Percentiles rank a stretch among this genome's conserved stretches.
Evolutionary conservation across 169 alveolate species (phyloP).

Genomic region (Plasmodium blacklocki): DNA sequence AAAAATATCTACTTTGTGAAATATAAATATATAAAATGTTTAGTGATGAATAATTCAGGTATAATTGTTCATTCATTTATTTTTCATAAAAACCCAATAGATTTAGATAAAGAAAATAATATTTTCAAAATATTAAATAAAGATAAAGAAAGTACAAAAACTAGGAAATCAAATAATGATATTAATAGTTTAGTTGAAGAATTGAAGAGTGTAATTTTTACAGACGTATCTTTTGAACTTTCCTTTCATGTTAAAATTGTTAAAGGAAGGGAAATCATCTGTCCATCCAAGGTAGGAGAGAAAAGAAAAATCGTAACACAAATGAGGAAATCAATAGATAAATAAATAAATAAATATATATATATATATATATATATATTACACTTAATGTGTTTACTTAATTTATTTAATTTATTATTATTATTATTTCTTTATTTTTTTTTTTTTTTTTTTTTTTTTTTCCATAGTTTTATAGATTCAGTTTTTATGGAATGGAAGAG

Average conservation of each 20-base stretch:
- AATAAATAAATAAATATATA: background rate
- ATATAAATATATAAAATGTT: slow-evolving; percentile 56
- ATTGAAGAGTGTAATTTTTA: slow-evolving; percentile 5
- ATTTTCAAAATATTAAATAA: slow-evolving; percentile 46
- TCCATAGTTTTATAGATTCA: slow-evolving; percentile 52
- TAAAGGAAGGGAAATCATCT: slow-evolving; percentile 21
- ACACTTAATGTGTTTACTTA: too few relatives aligned
- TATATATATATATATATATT: slow-evolving; percentile 7
- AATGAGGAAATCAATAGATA: too few relatives aligned
- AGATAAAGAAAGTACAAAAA: slow-evolving; percentile 12
- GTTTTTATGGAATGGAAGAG: slow-evolving; percentile 57
- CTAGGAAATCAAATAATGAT: background rate
- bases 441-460: background rate
- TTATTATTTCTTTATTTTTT: background rate
- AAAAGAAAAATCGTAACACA: too few relatives aligned
- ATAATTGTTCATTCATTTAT: slow-evolving; percentile 23
- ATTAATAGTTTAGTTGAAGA: slow-evolving; percentile 25
- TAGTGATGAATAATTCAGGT: slow-evolving; percentile 61
- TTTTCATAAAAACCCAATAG: slow-evolving; percentile 29
- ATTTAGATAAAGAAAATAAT: slow-evolving; percentile 33
- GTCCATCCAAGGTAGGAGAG: slow-evolving; percentile 18
- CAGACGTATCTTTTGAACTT: slow-evolving; percentile 35
- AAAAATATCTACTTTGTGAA: slow-evolving; percentile 62
- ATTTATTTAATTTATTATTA: background rate
- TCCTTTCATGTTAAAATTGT: slow-evolving; percentile 10